Conservation (phyloP, 345 rosid species). For the Gossypium sturtianum region DNA sequence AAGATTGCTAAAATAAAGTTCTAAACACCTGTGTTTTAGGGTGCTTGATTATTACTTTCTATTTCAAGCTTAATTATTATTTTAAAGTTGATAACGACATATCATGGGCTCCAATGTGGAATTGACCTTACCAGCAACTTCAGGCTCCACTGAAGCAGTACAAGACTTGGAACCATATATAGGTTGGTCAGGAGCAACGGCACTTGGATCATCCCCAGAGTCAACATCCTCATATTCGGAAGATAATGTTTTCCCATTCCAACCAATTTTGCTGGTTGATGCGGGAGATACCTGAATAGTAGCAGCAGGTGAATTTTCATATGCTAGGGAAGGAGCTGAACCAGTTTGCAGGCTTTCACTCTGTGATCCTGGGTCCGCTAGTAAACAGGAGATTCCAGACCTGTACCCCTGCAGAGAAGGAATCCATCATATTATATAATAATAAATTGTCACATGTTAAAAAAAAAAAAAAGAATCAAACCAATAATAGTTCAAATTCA, state of each 20-base stretch:
- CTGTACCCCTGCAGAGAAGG: constrained; percentile 41
- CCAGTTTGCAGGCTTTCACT: constrained; percentile 32
- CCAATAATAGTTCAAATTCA: background rate
- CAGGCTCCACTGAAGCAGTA: constrained; percentile 24
- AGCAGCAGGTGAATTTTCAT: constrained; percentile 26
- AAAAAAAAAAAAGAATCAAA: background rate
- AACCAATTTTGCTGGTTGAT: constrained; percentile 25
- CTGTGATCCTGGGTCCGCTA: constrained; percentile 26
- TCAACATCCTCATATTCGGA: constrained; percentile 38
- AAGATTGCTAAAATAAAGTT: background rate
- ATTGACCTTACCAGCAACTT: constrained; percentile 29
- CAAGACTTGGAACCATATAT: constrained; percentile 9
- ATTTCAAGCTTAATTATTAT: background rate
- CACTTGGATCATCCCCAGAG: constrained; percentile 21
- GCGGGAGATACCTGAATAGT: constrained; percentile 28
- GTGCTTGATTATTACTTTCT: background rate
- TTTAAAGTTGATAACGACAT: background rate
- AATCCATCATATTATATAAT: background rate
- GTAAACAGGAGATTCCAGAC: constrained; percentile 31
- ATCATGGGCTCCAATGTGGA: background rate
- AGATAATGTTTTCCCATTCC: constrained; percentile 35
- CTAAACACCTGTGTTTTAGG: background rate
- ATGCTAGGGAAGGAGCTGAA: constrained; percentile 25
- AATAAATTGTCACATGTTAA: background rate
- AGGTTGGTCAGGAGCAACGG: constrained; percentile 20